Base-by-base conservation (phyloP, 495 filamentous ascomycete genomes). In the Tetracladium marchalianum region DNA sequence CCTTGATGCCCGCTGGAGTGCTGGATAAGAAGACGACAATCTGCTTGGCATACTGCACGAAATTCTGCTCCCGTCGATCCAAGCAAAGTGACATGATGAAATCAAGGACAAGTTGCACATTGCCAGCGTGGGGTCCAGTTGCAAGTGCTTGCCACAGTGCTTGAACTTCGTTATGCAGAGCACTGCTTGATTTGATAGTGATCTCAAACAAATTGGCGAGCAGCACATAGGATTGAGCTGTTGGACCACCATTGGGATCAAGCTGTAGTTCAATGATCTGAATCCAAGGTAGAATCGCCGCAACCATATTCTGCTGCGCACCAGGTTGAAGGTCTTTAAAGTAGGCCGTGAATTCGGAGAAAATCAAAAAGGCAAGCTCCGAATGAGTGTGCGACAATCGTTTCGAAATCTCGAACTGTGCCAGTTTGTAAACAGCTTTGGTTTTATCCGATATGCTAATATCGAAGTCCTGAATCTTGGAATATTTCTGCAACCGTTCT, bases 371-470 rank as follows among this genome's bases (percentile, higher is more conserved):
- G 0, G 93, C 90, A 39, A 93, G 66, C 49, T 95, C 87, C 0
- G 83, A 73, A 60, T 97, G 86, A 49, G 90, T 82, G 55, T 83
- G 85, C 4, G 92, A 82, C n/a, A 97, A 71, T 38, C 87, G 68
- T 52, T 89, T 88, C 0, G 93, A 97, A 8, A 90, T 90, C 55
- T 97, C 92, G 51, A 96, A 97, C 54, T 97, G 93, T 4, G 92
- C 92, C 13, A 90, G 74, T 63, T 96, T 97, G 63, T 96, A 97
- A 1, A 98, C 90, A 1, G 92, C 92, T 47, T 90, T 95, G 0
- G 92, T 98, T 66, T 95, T 95, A 65, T 98, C 93, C 1, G 92
- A 90, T 37, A 98, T 90, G 60, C 90, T 95, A 54, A 98, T 95
- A 55, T 98, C 93, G 41, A 95, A 93, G 61, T 97, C 93, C 57